Conservation (phyloP, 805 yeast species). For the Ogataea corticis region DNA sequence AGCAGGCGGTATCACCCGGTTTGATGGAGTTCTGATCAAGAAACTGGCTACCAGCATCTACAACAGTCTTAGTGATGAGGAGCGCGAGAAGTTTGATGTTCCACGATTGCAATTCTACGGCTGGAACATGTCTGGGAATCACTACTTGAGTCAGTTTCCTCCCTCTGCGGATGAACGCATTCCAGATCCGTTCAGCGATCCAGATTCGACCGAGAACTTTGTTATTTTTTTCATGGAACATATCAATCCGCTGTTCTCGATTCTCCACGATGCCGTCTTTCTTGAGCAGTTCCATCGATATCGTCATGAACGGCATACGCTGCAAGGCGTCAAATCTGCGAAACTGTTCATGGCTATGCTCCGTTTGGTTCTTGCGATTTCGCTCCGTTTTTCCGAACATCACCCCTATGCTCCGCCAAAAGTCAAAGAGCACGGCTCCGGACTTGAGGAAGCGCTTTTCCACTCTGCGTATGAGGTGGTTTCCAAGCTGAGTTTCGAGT, state of each 20-base stretch:
- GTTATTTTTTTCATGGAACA: constrained; percentile 2
- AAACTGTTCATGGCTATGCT: constrained; percentile 54
- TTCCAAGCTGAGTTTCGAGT: constrained; percentile 44
- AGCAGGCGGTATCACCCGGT: too few relatives aligned
- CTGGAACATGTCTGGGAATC: constrained; percentile 11
- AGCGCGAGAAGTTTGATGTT: background rate
- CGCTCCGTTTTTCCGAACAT: constrained; percentile 52
- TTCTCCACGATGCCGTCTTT: constrained; percentile 4
- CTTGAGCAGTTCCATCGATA: constrained; percentile 3
- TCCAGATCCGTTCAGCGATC: too few relatives aligned
- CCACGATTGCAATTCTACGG: constrained; percentile 9
- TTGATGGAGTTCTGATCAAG: too few relatives aligned
- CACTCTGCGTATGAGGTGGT: constrained; percentile 40
- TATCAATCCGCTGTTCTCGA: constrained; percentile 7
- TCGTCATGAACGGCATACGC: too few relatives aligned
- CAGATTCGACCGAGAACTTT: too few relatives aligned
- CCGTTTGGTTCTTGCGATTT: constrained; percentile 47
- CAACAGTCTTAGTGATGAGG: too few relatives aligned
- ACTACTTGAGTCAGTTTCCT: background rate
- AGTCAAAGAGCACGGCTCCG: too few relatives aligned
- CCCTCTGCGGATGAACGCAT: background rate
- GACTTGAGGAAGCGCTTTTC: constrained; percentile 44
- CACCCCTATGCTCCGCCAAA: constrained; percentile 18
- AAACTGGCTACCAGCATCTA: too few relatives aligned
- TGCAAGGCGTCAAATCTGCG: constrained; percentile 24